A percentile compares a stretch with the other conserved stretches of the same genome.
phyloP scores from a whole-genome alignment of 805 yeast species.

The Kodamaea kakaduensis region DNA sequence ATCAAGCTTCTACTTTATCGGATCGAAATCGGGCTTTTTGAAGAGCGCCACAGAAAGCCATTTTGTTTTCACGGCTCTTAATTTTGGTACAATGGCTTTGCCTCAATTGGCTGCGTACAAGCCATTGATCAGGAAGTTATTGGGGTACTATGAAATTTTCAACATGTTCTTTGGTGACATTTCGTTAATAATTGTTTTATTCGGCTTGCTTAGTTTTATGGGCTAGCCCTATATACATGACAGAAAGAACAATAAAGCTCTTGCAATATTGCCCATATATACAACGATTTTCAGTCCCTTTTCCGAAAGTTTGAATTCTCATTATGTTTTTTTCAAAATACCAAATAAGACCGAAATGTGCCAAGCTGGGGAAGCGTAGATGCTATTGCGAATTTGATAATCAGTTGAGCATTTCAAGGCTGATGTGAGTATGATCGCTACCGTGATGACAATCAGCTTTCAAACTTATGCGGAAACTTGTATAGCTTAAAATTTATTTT shows the following conservation, averaged over 20 bases:
- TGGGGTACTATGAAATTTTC: slow-evolving; percentile 37
- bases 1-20: slow-evolving; percentile 30
- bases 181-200: slow-evolving; percentile 33
- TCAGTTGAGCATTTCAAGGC: no score
- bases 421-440: no score
- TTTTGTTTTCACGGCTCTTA: slow-evolving; percentile 24
- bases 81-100: slow-evolving; percentile 31
- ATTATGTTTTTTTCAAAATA: no score
- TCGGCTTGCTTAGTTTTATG: slow-evolving; percentile 31
- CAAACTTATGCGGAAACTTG: not conserved
- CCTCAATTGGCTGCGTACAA: slow-evolving; percentile 30
- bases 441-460: no score
- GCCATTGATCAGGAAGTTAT: slow-evolving; percentile 24
- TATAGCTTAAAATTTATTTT: slow-evolving; percentile 11
- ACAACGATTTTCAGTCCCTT: no score
- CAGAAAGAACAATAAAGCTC: no score
- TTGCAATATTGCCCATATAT: no score
- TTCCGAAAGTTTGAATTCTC: no score
- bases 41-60: slow-evolving; percentile 23
- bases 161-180: slow-evolving; percentile 36
- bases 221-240: slow-evolving; percentile 7
- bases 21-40: slow-evolving; percentile 22
- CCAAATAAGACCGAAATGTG: no score
- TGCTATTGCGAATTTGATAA: no score
- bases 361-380: no score